Evolutionary conservation across 208 protist genomes (phyloP).

Genomic region (Naegleria lovaniensis): DNA sequence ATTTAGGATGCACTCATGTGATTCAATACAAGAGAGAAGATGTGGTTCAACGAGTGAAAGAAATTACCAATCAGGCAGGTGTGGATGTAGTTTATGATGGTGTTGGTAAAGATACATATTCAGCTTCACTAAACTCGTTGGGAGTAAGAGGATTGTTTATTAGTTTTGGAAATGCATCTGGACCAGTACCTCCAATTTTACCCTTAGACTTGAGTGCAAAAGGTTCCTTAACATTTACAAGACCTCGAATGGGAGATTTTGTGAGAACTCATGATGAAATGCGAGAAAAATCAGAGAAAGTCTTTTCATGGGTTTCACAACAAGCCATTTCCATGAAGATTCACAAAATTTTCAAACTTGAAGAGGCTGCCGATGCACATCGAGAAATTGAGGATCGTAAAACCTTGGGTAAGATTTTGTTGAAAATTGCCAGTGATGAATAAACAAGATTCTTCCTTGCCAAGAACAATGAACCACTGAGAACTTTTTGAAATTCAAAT

Average conservation of each 20-base stretch:
- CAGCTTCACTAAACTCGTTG: constrained; percentile 58
- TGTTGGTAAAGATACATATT: constrained; percentile 69
- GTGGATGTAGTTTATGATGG: constrained; percentile 68
- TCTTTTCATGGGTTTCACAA: constrained; percentile 57
- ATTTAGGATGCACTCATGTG: constrained; percentile 60
- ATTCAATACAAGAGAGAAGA: constrained; percentile 55
- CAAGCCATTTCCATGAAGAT: constrained; percentile 54
- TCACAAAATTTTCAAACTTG: constrained; percentile 50
- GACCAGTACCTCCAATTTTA: constrained; percentile 57
- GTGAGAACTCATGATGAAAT: constrained; percentile 48
- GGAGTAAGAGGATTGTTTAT: constrained; percentile 68
- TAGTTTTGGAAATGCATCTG: constrained; percentile 79
- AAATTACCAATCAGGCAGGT: constrained; percentile 60
- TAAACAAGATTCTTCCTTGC: background rate
- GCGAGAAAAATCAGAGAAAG: constrained; percentile 47
- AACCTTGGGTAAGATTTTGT: constrained; percentile 42
- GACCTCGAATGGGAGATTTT: constrained; percentile 62
- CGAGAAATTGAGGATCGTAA: constrained; percentile 31
- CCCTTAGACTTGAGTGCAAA: constrained; percentile 54
- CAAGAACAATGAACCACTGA: no score
- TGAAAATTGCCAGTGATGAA: constrained; percentile 18
- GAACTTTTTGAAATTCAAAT: no score
- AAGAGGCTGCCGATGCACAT: constrained; percentile 57
- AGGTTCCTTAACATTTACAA: constrained; percentile 68
- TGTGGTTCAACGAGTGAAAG: constrained; percentile 41